Conservation (phyloP, 805 yeast species). For the Hagleromyces aurorensis region DNA sequence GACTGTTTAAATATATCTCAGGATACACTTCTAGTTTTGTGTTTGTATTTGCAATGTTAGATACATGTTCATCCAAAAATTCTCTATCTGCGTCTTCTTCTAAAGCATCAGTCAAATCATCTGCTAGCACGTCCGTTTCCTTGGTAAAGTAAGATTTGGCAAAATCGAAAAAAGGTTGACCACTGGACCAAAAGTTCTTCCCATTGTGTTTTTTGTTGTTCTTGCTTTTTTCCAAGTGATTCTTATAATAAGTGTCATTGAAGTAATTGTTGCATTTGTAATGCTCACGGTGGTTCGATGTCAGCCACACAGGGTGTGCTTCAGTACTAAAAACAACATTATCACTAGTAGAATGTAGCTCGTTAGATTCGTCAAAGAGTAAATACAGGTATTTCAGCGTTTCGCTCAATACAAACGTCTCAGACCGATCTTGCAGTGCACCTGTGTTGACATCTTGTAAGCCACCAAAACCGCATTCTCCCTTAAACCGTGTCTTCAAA, state of each 20-base stretch:
- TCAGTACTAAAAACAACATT: conserved; percentile 69
- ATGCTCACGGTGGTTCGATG: conserved; percentile 27
- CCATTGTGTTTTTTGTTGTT: conserved; percentile 1
- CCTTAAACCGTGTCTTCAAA: conserved; percentile 43
- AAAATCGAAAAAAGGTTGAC: no score
- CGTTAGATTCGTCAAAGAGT: conserved; percentile 64
- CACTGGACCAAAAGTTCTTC: no score
- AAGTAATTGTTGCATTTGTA: conserved; percentile 20
- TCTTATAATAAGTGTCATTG: conserved; percentile 12
- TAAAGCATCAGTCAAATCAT: conserved; percentile 11
- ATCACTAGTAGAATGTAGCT: conserved; percentile 37
- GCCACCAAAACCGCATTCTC: conserved; percentile 78
- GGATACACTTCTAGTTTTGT: no score
- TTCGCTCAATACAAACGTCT: conserved; percentile 82
- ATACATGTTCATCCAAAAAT: conserved; percentile 1
- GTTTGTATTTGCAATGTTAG: no score
- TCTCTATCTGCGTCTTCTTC: background rate
- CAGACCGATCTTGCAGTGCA: conserved; percentile 72
- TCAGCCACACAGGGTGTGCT: conserved; percentile 84
- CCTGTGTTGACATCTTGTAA: conserved; percentile 59
- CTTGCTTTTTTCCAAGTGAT: conserved; percentile 13
- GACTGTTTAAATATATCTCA: no score
- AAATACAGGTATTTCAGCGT: conserved; percentile 77
- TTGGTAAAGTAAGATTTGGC: conserved; percentile 13
- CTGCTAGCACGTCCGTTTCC: conserved; percentile 5